Percentiles rank a stretch among this genome's conserved stretches.
Conservation (phyloP, 1,139 yeast species). For the Kodamaea anthophila region DNA sequence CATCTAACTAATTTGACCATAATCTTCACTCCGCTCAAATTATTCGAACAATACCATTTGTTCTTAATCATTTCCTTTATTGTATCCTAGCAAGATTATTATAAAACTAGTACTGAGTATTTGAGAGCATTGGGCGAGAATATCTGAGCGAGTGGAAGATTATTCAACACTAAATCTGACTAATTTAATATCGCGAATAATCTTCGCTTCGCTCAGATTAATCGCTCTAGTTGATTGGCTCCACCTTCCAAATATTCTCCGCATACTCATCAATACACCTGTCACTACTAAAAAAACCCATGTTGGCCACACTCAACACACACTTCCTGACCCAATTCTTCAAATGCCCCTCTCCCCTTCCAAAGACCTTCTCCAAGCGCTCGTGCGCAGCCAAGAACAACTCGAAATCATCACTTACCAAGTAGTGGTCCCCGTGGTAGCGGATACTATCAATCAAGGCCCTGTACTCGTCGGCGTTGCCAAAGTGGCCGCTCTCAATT, state of each 20-base stretch:
- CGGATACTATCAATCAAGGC: constrained; percentile 64
- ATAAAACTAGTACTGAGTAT: too few species aligned
- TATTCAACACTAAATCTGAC: too few species aligned
- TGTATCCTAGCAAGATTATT: too few species aligned
- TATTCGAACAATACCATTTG: too few species aligned
- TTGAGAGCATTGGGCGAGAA: too few species aligned
- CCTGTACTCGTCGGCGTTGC: constrained; percentile 62
- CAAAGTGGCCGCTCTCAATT: constrained; percentile 66
- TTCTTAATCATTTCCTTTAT: too few species aligned
- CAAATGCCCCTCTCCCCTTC: constrained; percentile 44
- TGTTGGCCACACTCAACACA: constrained; percentile 78
- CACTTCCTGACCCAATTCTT: constrained; percentile 72
- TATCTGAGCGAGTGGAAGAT: too few species aligned
- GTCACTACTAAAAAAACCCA: constrained; percentile 91
- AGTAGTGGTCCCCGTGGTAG: constrained; percentile 76
- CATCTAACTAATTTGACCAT: too few species aligned
- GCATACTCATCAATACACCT: constrained; percentile 92
- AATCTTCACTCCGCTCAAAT: too few species aligned
- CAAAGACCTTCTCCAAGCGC: constrained; percentile 67
- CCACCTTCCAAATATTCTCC: constrained; percentile 88
- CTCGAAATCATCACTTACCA: constrained; percentile 85
- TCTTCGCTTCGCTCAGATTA: too few species aligned
- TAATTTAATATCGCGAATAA: too few species aligned
- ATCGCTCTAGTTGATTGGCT: constrained; percentile 55
- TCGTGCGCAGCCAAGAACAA: constrained; percentile 77